These are phyloP conservation scores for Pestalotiopsis sp. DNA, from an alignment of 2,329 filamentous ascomycete species.

Conservation along the genomic window DNA sequence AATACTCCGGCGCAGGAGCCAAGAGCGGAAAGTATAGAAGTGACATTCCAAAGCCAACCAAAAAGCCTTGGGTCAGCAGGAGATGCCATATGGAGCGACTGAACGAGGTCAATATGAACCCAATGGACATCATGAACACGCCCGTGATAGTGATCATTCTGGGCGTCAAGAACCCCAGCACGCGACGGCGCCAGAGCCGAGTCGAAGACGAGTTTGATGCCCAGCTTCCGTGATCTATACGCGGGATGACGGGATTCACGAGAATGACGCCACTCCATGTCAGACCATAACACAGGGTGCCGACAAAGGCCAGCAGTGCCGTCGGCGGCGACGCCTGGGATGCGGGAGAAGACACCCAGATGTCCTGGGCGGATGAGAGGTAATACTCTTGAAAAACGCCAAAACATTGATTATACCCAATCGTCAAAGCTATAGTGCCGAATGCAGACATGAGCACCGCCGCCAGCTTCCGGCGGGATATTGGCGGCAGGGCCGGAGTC, in stretches of 20 bases:
- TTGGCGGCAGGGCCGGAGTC: slow-evolving; percentile 28
- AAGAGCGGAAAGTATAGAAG: slow-evolving; percentile 44
- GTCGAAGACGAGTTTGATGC: slow-evolving; percentile 17
- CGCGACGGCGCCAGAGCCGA: slow-evolving; percentile 22
- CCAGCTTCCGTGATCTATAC: slow-evolving; percentile 36
- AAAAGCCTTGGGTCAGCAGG: slow-evolving; percentile 42
- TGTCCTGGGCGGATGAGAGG: slow-evolving; percentile 37
- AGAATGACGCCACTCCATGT: slow-evolving; percentile 51
- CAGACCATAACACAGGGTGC: slow-evolving; percentile 46
- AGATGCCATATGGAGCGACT: slow-evolving; percentile 38
- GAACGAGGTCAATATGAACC: slow-evolving; percentile 42
- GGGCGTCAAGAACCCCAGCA: slow-evolving; percentile 27
- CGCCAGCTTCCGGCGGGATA: slow-evolving; percentile 41
- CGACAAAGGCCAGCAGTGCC: slow-evolving; percentile 47
- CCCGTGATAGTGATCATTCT: slow-evolving; percentile 40
- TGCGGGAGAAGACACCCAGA: slow-evolving; percentile 35
- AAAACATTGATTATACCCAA: slow-evolving; percentile 49
- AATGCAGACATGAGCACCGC: slow-evolving; percentile 44
- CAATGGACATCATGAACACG: slow-evolving; percentile 39
- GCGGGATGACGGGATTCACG: slow-evolving; percentile 47
- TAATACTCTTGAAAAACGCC: slow-evolving; percentile 52
- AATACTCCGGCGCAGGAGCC: slow-evolving; percentile 49
- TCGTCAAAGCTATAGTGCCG: slow-evolving; percentile 43
- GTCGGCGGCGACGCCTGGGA: slow-evolving; percentile 32
- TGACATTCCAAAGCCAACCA: slow-evolving; percentile 43